Conservation (phyloP, 805 yeast genomes). For the Candida maesae region DNA sequence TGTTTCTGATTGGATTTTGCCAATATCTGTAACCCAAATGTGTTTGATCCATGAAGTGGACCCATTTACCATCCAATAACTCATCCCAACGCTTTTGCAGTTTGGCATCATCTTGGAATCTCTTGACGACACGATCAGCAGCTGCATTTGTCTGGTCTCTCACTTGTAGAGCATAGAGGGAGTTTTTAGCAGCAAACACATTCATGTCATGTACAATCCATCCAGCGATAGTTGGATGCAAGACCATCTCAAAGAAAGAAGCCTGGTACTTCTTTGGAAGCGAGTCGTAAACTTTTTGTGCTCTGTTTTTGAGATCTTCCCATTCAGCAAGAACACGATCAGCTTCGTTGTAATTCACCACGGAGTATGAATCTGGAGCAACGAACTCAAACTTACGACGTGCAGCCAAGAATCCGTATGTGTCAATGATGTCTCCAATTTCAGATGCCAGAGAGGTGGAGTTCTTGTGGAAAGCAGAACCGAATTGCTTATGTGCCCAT, state of each 20-base stretch:
- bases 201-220: slow-evolving; percentile 12
- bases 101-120: slow-evolving; percentile 5
- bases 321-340: slow-evolving; percentile 7
- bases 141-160: slow-evolving; percentile 12
- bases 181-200: slow-evolving; percentile 8
- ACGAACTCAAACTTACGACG: slow-evolving; percentile 14
- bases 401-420: slow-evolving; percentile 12
- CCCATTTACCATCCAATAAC: slow-evolving; percentile 13
- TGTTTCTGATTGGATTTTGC: slow-evolving; percentile 14
- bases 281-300: slow-evolving; percentile 7
- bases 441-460: slow-evolving; percentile 1
- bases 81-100: slow-evolving; percentile 10
- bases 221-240: slow-evolving; percentile 13
- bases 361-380: slow-evolving; percentile 6
- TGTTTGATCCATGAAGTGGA: slow-evolving; percentile 13
- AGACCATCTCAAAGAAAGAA: slow-evolving; percentile 8
- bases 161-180: slow-evolving; percentile 7
- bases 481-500: slow-evolving; percentile 9
- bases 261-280: slow-evolving; percentile 8
- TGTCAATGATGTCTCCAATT: slow-evolving; percentile 10
- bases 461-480: slow-evolving; percentile 1
- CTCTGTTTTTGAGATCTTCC: slow-evolving; percentile 7
- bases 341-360: slow-evolving; percentile 11
- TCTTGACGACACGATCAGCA: slow-evolving; percentile 4
- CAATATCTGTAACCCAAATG: slow-evolving; percentile 13